Evolutionary conservation across 805 yeast genomes (phyloP), one percentile per base, ranked within the genome.

Genomic region (Wickerhamomyces canadensis): DNA sequence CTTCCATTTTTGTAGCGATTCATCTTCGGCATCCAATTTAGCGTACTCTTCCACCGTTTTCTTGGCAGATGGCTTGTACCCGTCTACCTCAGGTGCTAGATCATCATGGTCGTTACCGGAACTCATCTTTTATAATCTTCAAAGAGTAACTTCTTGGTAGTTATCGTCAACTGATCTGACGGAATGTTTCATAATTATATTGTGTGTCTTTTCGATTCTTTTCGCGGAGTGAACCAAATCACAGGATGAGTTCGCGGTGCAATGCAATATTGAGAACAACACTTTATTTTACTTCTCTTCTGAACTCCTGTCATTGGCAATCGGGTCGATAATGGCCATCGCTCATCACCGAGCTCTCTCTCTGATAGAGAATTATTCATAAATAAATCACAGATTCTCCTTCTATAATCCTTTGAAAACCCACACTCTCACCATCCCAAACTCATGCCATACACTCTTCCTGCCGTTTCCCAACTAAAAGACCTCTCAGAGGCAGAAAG

Each of bases 1-100:
- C 60, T 89, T 89, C 97, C 97, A 88, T 60, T 84, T 85, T 44
- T 82, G 84, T 45, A 88, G 68, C 14, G 94, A 82, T 61, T 86
- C 96, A 58, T 88, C 97, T 50, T 87, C 84, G 11, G 91, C 91
- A 56, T 88, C 97, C 48, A 88, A 63, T 39, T 80, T 72, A 38
- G 80, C 76, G 61, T 88, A 88, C 57, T 88, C 96, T 30, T 76
- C 87, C 29, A 88, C 72, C 14, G 94, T 82, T 55, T 87, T 87
- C 65, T 88, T 75, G 15, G 64, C 72, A 5, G 65, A 45, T 12
- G 68, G 58, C 33, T 45, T 72, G 67, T 81, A 84, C 44, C 77
- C 77, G 32, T 70, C 75, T 37, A 68, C 64, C 54, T 80, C 85
- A 13, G 84, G 82, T 22, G 70, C 65, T 47, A 79, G 67, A 45